These are phyloP conservation scores for Phytophthora pistaciae DNA, from an alignment of 352 stramenopile species.

Conservation along the genomic window DNA sequence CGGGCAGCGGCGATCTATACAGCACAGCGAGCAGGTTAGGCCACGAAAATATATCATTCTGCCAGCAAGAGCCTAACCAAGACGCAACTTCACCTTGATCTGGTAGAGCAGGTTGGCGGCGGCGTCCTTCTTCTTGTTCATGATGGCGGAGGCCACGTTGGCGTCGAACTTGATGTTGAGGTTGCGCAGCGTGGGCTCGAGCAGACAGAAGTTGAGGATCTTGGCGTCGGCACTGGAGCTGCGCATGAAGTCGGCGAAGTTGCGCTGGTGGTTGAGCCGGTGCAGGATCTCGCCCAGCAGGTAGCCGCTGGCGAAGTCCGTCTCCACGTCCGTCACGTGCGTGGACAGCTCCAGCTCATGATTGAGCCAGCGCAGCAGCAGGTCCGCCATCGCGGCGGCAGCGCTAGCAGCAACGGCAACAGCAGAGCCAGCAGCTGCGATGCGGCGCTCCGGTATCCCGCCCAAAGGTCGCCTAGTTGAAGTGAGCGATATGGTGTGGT, in stretches of 20 bases:
- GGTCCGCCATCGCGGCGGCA: constrained; percentile 62
- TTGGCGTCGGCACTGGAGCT: constrained; percentile 81
- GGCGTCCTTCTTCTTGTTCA: constrained; percentile 73
- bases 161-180: constrained; percentile 84
- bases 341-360: constrained; percentile 80
- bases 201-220: constrained; percentile 90
- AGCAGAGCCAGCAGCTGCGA: background rate
- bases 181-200: constrained; percentile 80
- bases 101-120: constrained; percentile 88
- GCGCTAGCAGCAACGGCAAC: background rate
- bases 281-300: constrained; percentile 87
- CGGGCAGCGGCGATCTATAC: constrained; percentile 53
- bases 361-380: constrained; percentile 87
- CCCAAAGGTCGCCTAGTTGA: background rate
- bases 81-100: constrained; percentile 67
- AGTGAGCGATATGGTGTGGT: background rate
- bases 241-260: constrained; percentile 86
- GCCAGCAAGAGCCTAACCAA: too few species aligned
- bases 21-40: constrained; percentile 7
- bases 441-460: background rate
- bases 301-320: constrained; percentile 87
- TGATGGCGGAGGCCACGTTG: constrained; percentile 78
- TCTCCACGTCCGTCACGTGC: constrained; percentile 69
- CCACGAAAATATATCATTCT: background rate
- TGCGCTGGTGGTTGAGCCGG: constrained; percentile 91